Evolutionary conservation across 257 asterid species (phyloP).

Genomic region (Plantago elongata): DNA sequence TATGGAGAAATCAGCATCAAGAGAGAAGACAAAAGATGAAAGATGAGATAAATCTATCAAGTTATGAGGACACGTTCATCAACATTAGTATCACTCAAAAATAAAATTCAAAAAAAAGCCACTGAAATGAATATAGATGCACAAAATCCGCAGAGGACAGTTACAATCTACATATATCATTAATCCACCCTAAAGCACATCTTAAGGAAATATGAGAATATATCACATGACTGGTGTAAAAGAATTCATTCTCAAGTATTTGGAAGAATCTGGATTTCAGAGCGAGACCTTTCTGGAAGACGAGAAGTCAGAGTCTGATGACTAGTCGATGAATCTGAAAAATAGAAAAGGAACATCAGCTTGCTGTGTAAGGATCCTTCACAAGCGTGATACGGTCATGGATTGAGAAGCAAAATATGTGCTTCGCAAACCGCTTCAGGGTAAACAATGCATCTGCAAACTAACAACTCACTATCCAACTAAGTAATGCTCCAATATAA

Average conservation of each 20-base stretch:
- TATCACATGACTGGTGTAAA: too few species aligned
- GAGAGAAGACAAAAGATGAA: background rate
- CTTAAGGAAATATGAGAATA: too few species aligned
- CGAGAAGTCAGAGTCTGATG: conserved; percentile 75
- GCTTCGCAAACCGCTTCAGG: background rate
- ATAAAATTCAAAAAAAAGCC: background rate
- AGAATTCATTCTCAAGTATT: too few species aligned
- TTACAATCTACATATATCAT: too few species aligned
- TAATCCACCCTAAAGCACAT: too few species aligned
- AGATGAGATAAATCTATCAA: conserved; percentile 1
- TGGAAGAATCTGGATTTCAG: background rate
- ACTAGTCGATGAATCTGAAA: conserved; percentile 57
- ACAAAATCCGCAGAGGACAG: too few species aligned
- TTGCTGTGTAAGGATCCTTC: conserved; percentile 9
- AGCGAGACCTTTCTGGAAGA: conserved; percentile 83
- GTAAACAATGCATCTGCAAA: background rate
- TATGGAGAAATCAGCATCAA: background rate
- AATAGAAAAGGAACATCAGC: conserved; percentile 23
- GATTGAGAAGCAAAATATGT: background rate
- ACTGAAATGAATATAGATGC: too few species aligned
- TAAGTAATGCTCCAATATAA: background rate
- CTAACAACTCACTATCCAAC: background rate
- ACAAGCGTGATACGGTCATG: conserved; percentile 14
- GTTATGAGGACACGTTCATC: conserved; percentile 6
- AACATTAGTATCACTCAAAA: conserved; percentile 13